Base-by-base conservation (phyloP, 202 grass and related monocot genomes). In the Cymbopogon flexuosus region DNA sequence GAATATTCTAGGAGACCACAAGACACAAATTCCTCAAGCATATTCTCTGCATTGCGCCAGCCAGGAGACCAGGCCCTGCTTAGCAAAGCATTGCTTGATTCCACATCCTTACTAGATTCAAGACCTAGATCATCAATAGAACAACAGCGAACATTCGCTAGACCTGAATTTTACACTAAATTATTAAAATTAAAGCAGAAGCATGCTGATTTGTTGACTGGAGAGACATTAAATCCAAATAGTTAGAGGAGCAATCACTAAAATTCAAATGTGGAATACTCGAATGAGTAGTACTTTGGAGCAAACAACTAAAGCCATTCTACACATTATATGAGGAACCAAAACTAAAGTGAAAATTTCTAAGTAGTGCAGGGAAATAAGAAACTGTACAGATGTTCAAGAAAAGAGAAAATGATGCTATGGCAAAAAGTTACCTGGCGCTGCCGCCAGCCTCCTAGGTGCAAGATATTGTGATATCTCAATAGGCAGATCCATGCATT, bases 41-140 rank as follows among this genome's bases (percentile, higher is more conserved):
- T 52, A 27, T 89, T 97, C 75, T 97, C 87, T 16, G 87, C 91
- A 68, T 92, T 92, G 46, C 47, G 31, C 87, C 94, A 97, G 22
- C 91, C 94, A 66, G 94, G 94, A 71, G 79, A 88, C 94, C 91
- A 97, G 30, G 81, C 91, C 70, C 94, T 85, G 35, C 81, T 84
- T 77, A 97, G 79, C 65, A 97, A 84, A 54, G 91, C 89, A 72
- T 97, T 97, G 81, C 94, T 97, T 77, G 84, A 87, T 87, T 92
- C 93, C 81, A 94, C 94, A 57, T 75, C 80, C 49, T 94, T 87
- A 79, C 85, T 90, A 68, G 86, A 88, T 86, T 97, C 94, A 78
- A 97, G 85, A 45, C 81, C 85, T 77, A 97, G 74, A 45, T 90
- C 81, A 70, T 92, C 91, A 72, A 89, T 56, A 29, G 91, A 87